These are phyloP conservation scores for Talaromyces rugulosus DNA, from an alignment of 2,329 filamentous ascomycete genomes.

Conservation along the genomic window DNA sequence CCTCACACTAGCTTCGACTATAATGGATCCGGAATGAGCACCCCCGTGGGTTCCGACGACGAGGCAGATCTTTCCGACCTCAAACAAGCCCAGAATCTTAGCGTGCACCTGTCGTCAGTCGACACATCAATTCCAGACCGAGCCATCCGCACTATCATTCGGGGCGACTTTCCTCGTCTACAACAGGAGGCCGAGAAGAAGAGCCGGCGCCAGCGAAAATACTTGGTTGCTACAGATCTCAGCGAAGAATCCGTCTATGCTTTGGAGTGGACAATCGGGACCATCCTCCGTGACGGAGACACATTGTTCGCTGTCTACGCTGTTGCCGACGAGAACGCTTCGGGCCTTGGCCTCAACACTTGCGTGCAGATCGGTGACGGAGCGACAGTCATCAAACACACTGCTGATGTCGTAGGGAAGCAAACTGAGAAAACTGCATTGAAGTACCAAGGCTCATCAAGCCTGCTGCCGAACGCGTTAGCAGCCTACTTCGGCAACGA, in stretches of 20 bases:
- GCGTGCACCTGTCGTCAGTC: constrained; percentile 74
- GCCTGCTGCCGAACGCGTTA: constrained; percentile 26
- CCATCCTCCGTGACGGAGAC: constrained; percentile 88
- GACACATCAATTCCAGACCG: constrained; percentile 70
- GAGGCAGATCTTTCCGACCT: constrained; percentile 82
- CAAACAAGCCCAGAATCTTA: constrained; percentile 78
- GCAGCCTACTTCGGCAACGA: constrained; percentile 33
- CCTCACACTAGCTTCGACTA: constrained; percentile 82
- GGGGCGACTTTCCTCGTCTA: constrained; percentile 73
- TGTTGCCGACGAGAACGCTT: constrained; percentile 72
- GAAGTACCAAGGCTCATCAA: constrained; percentile 34
- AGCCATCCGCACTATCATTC: constrained; percentile 82
- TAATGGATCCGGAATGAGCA: constrained; percentile 54
- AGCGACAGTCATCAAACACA: constrained; percentile 69
- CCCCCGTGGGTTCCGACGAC: constrained; percentile 74
- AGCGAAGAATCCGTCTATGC: constrained; percentile 94
- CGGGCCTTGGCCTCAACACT: constrained; percentile 28
- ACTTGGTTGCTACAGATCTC: constrained; percentile 91
- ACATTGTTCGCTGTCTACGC: constrained; percentile 92
- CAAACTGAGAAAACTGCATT: constrained; percentile 53
- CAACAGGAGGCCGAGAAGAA: constrained; percentile 75
- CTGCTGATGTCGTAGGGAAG: constrained; percentile 63
- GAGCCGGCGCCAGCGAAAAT: constrained; percentile 75
- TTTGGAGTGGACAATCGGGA: constrained; percentile 95
- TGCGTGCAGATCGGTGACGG: constrained; percentile 65